Evolutionary conservation across 352 stramenopile species (phyloP).

Genomic region (Phytophthora idaei): DNA sequence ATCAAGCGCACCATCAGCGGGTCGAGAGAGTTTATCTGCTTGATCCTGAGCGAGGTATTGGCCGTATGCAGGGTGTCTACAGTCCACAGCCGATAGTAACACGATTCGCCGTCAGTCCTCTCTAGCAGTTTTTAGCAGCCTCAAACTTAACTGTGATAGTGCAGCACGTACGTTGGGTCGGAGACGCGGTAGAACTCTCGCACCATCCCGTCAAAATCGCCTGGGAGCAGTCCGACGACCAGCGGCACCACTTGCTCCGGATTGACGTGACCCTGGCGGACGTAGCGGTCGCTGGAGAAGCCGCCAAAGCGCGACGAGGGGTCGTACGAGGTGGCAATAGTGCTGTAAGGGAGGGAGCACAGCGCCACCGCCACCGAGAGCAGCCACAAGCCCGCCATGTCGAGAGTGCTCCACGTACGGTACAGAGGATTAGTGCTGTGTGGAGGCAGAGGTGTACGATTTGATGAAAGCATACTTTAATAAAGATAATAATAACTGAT

Average conservation of each 20-base stretch:
- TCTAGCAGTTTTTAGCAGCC: background rate
- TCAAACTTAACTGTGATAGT: slow-evolving; percentile 2
- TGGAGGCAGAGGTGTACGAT: slow-evolving; percentile 15
- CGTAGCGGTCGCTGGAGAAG: slow-evolving; percentile 47
- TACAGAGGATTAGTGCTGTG: background rate
- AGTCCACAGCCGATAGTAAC: slow-evolving; percentile 6
- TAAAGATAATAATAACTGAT: slow-evolving; percentile 5
- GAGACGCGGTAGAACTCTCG: slow-evolving; percentile 57
- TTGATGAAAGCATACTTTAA: slow-evolving; percentile 18
- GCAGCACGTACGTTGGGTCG: slow-evolving; percentile 53
- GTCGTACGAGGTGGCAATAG: background rate
- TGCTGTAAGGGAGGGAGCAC: background rate
- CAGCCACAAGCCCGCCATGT: slow-evolving; percentile 27
- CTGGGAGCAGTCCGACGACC: slow-evolving; percentile 52
- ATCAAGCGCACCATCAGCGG: slow-evolving; percentile 48
- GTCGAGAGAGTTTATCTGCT: slow-evolving; percentile 47
- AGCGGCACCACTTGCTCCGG: slow-evolving; percentile 55
- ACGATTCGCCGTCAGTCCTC: background rate
- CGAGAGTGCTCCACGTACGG: slow-evolving; percentile 10
- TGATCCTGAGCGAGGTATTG: slow-evolving; percentile 51
- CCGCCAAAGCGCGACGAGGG: slow-evolving; percentile 23
- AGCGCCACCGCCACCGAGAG: slow-evolving; percentile 21
- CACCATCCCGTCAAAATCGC: slow-evolving; percentile 62
- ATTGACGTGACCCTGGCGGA: slow-evolving; percentile 30
- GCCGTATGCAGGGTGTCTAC: slow-evolving; percentile 59